phyloP scores from a whole-genome alignment of 495 filamentous ascomycete genomes.

The Neurospora discreta region DNA sequence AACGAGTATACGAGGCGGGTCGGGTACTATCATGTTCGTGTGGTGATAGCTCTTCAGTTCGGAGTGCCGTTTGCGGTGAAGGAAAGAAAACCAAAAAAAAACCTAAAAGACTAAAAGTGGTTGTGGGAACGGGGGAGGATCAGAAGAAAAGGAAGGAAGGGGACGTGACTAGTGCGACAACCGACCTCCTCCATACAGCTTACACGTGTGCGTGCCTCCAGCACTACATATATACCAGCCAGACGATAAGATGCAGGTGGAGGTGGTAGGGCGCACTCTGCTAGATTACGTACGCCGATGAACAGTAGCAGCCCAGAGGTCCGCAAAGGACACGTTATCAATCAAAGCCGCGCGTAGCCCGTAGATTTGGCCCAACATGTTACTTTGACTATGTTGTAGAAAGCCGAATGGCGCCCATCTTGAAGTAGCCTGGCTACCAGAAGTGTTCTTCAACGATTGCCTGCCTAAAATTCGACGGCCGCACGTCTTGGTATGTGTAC shows the following conservation, averaged over 20 bases:
- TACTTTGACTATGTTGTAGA: background rate
- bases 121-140: background rate
- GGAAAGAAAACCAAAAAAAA: background rate
- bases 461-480: too few species aligned
- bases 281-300: background rate
- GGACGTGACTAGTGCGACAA: background rate
- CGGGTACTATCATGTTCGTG: slow-evolving; percentile 15
- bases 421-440: background rate
- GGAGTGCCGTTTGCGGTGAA: slow-evolving; percentile 42
- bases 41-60: background rate
- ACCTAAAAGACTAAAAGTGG: background rate
- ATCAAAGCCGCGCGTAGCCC: too few species aligned
- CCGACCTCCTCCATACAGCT: background rate
- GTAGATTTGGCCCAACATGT: background rate
- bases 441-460: too few species aligned
- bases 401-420: background rate
- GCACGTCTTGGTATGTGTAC: too few species aligned
- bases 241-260: background rate
- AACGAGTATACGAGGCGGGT: slow-evolving; percentile 55
- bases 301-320: too few species aligned
- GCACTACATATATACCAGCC: background rate
- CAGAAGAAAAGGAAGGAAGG: background rate
- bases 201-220: background rate
- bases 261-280: too few species aligned
- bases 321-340: too few species aligned